These are phyloP conservation scores for Naegleria fowleri DNA, from an alignment of 208 protist genomes.

Conservation along the genomic window DNA sequence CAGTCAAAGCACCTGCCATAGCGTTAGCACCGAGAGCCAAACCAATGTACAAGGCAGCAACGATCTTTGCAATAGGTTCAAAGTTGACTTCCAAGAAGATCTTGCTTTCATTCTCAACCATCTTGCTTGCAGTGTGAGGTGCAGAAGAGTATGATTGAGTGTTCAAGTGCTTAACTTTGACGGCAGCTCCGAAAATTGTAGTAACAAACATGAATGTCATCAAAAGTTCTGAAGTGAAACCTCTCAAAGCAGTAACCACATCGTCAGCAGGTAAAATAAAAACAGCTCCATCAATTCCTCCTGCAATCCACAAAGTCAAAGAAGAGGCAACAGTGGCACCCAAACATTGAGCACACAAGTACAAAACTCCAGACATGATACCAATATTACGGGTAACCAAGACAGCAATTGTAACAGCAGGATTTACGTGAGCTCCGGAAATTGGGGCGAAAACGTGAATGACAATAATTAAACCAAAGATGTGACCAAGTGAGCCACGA, in stretches of 20 bases:
- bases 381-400: slow-evolving; percentile 20
- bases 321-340: not conserved
- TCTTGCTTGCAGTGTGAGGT: not conserved
- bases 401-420: not conserved
- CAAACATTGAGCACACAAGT: slow-evolving; percentile 18
- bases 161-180: slow-evolving; percentile 9
- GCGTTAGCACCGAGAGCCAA: not conserved
- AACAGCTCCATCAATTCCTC: not conserved
- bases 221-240: slow-evolving; percentile 17
- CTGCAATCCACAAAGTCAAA: not conserved
- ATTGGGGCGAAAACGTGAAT: slow-evolving; percentile 12
- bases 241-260: not conserved
- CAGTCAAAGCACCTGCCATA: not conserved
- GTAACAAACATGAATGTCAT: not conserved
- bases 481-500: not conserved
- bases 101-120: not conserved
- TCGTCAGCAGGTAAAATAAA: not conserved
- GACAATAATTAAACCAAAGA: slow-evolving; percentile 4
- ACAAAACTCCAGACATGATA: not conserved
- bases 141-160: not conserved
- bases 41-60: not conserved
- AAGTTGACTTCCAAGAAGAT: not conserved
- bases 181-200: not conserved
- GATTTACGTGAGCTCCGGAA: slow-evolving; percentile 25
- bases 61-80: not conserved